phyloP scores from a whole-genome alignment of 768 basidiomycete genomes.

The Auricularia heimuer region DNA sequence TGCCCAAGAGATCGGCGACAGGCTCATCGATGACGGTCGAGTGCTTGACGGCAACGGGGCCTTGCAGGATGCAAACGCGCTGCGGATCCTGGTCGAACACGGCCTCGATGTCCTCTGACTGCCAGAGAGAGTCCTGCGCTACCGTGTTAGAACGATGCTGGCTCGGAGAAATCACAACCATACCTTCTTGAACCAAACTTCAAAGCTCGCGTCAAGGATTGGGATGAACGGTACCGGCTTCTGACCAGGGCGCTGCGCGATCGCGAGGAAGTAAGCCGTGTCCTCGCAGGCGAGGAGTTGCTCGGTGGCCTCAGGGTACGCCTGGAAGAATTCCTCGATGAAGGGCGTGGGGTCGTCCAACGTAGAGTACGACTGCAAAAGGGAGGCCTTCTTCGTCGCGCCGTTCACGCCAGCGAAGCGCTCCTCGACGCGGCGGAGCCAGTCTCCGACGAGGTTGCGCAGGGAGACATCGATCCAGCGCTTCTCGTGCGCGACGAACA shows the following conservation, averaged over 20 bases:
- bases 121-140: slow-evolving; percentile 87
- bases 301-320: slow-evolving; percentile 69
- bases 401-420: slow-evolving; percentile 87
- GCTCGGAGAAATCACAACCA: slow-evolving; percentile 11
- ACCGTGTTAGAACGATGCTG: neutral
- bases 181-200: slow-evolving; percentile 99
- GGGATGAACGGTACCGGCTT: slow-evolving; percentile 99
- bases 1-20: slow-evolving; percentile 83
- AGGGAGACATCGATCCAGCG: slow-evolving; percentile 91
- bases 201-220: slow-evolving; percentile 83
- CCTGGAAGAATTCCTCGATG: slow-evolving; percentile 72
- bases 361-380: slow-evolving; percentile 71
- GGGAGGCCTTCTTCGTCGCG: slow-evolving; percentile 63
- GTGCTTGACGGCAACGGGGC: slow-evolving; percentile 89
- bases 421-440: slow-evolving; percentile 92
- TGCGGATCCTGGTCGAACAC: slow-evolving; percentile 99
- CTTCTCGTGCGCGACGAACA: slow-evolving; percentile 85
- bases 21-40: slow-evolving; percentile 86
- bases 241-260: slow-evolving; percentile 91
- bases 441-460: slow-evolving; percentile 91
- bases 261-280: slow-evolving; percentile 90
- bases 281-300: slow-evolving; percentile 92
- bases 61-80: slow-evolving; percentile 94
- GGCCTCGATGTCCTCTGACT: slow-evolving; percentile 95
- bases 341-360: slow-evolving; percentile 77